phyloP scores from a whole-genome alignment of 2,329 filamentous ascomycete genomes.

The Biscogniauxia mediterranea region DNA sequence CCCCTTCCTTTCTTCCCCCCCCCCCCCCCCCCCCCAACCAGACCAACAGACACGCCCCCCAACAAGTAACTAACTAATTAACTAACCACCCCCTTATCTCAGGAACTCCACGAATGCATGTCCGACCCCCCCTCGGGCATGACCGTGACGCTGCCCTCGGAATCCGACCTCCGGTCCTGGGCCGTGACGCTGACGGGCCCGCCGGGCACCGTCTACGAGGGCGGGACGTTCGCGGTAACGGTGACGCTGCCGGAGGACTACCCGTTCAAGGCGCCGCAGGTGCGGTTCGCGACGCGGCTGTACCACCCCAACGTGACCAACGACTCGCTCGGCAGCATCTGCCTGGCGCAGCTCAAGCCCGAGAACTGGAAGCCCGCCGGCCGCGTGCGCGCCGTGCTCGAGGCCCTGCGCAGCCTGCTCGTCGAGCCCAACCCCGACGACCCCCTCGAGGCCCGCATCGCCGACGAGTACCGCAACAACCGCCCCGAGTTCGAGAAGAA shows the following conservation, averaged over 20 bases:
- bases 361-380: constrained; percentile 92
- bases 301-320: constrained; percentile 96
- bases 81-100: constrained; percentile 20
- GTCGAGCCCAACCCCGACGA: constrained; percentile 84
- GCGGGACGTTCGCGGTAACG: constrained; percentile 71
- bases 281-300: constrained; percentile 84
- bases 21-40: too few species aligned
- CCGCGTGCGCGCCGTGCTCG: constrained; percentile 71
- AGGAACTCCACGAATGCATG: constrained; percentile 56
- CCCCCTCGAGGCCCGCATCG: constrained; percentile 82
- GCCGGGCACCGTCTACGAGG: constrained; percentile 48
- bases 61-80: constrained; percentile 6
- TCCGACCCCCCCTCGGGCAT: constrained; percentile 47
- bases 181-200: constrained; percentile 48
- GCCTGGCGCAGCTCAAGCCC: constrained; percentile 75
- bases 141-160: constrained; percentile 44
- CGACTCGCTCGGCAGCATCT: constrained; percentile 81
- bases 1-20: constrained; percentile 10
- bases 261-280: constrained; percentile 82
- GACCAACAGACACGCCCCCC: too few species aligned
- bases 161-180: constrained; percentile 53
- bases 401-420: constrained; percentile 72
- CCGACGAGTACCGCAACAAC: constrained; percentile 76
- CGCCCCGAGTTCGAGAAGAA: constrained; percentile 69
- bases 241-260: constrained; percentile 76